These are phyloP conservation scores for Aspergillus sparsus DNA, from an alignment of 495 filamentous ascomycete genomes.

Conservation along the genomic window DNA sequence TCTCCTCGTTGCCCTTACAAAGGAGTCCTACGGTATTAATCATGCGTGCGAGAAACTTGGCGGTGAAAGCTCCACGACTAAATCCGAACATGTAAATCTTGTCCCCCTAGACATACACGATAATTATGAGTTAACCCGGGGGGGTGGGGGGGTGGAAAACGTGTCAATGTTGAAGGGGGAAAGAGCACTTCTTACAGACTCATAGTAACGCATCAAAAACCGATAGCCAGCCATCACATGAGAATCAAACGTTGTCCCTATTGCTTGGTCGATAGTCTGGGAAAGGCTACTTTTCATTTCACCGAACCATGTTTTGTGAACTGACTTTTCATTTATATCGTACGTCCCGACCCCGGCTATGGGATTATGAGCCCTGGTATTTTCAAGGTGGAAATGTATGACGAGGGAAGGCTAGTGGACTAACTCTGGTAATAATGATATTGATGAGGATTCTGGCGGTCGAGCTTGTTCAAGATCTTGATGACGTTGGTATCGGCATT, in stretches of 20 bases:
- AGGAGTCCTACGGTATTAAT: neutral
- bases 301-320: neutral
- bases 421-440: no score
- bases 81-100: slow-evolving; percentile 78
- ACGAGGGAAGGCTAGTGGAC: no score
- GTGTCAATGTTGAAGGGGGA: no score
- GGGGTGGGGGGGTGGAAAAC: no score
- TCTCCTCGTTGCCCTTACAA: neutral
- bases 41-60: slow-evolving; percentile 73
- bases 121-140: no score
- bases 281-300: neutral
- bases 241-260: slow-evolving; percentile 71
- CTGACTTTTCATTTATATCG: neutral
- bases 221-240: slow-evolving; percentile 79
- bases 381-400: no score
- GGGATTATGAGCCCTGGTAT: no score
- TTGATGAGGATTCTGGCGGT: no score
- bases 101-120: neutral
- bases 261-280: neutral
- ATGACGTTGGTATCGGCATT: no score
- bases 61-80: slow-evolving; percentile 74
- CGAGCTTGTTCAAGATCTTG: no score
- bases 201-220: slow-evolving; percentile 82
- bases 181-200: slow-evolving; percentile 49
- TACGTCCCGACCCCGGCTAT: neutral